Evolutionary conservation across 805 yeast genomes (phyloP).

Genomic region (Saccharomycopsis olivae): DNA sequence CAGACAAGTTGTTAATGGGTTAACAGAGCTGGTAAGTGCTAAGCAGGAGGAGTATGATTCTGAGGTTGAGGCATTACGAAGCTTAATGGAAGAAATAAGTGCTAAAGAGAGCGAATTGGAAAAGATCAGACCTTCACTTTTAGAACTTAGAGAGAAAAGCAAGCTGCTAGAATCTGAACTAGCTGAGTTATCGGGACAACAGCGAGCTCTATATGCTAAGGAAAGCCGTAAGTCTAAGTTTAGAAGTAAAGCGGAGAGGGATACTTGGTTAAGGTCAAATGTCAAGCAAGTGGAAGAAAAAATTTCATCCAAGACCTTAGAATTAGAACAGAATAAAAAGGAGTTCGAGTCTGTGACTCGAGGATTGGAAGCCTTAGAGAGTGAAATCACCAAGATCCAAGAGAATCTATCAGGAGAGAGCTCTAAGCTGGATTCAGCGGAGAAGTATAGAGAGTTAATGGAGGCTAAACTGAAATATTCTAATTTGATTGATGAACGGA

Average conservation of each 20-base stretch:
- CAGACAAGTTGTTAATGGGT: constrained; percentile 35
- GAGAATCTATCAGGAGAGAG: constrained; percentile 29
- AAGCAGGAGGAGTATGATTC: constrained; percentile 25
- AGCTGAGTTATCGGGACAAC: constrained; percentile 35
- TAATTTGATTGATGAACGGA: constrained; percentile 52
- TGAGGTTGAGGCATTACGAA: constrained; percentile 23
- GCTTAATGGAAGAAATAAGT: constrained; percentile 24
- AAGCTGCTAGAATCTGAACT: constrained; percentile 29
- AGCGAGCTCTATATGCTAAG: constrained; percentile 54
- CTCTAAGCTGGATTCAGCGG: constrained; percentile 25
- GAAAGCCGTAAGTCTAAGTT: constrained; percentile 62
- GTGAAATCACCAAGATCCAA: constrained; percentile 26
- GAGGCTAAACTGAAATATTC: constrained; percentile 31
- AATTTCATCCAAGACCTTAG: constrained; percentile 23
- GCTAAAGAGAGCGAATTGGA: constrained; percentile 27
- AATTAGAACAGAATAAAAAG: constrained; percentile 22
- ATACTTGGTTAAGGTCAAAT: constrained; percentile 52
- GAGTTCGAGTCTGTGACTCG: constrained; percentile 5
- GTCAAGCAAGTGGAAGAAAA: constrained; percentile 29
- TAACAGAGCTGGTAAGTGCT: constrained; percentile 27
- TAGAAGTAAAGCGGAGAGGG: constrained; percentile 43
- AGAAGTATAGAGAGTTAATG: constrained; percentile 23
- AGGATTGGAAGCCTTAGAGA: constrained; percentile 20
- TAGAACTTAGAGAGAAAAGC: constrained; percentile 32
- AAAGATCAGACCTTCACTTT: constrained; percentile 21